Percentiles rank a stretch among this genome's conserved stretches.
Evolutionary conservation across 2,329 filamentous ascomycete species (phyloP).

Genomic region (Colletotrichum orchidophilum): DNA sequence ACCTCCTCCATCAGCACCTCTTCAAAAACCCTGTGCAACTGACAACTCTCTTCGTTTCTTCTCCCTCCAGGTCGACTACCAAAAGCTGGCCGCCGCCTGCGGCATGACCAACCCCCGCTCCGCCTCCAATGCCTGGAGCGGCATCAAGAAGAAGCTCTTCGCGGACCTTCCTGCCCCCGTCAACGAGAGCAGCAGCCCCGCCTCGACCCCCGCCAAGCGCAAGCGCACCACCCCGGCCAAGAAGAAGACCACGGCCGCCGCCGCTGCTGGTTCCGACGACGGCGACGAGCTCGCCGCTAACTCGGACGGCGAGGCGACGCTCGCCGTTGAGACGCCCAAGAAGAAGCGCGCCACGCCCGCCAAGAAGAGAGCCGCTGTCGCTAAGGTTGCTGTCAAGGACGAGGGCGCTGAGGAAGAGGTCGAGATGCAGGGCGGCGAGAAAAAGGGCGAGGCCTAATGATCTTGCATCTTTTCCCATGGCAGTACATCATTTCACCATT

Average conservation of each 20-base stretch:
- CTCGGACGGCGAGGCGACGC: constrained; percentile 16
- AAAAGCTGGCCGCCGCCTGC: constrained; percentile 35
- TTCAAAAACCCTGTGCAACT: no score
- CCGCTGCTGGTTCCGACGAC: background rate
- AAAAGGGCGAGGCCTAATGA: constrained; percentile 8
- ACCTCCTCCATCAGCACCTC: background rate
- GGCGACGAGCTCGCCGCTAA: background rate
- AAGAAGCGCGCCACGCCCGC: constrained; percentile 6
- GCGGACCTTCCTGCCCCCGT: background rate
- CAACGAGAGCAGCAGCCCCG: constrained; percentile 20
- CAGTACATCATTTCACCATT: background rate
- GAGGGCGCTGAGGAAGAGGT: background rate
- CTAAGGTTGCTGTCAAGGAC: background rate
- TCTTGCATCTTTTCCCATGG: background rate
- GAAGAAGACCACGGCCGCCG: constrained; percentile 8
- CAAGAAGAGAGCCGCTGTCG: constrained; percentile 13
- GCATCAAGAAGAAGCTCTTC: constrained; percentile 41
- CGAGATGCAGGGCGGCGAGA: constrained; percentile 9
- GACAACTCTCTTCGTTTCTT: background rate
- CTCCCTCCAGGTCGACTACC: constrained; percentile 38
- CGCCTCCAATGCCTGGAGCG: constrained; percentile 38
- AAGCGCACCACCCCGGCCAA: constrained; percentile 28
- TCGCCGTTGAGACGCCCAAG: constrained; percentile 26
- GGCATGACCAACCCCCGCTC: constrained; percentile 38
- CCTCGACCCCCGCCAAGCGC: constrained; percentile 33